Base-by-base conservation (phyloP, 164 flowering plant species). In the Annona squamosa region DNA sequence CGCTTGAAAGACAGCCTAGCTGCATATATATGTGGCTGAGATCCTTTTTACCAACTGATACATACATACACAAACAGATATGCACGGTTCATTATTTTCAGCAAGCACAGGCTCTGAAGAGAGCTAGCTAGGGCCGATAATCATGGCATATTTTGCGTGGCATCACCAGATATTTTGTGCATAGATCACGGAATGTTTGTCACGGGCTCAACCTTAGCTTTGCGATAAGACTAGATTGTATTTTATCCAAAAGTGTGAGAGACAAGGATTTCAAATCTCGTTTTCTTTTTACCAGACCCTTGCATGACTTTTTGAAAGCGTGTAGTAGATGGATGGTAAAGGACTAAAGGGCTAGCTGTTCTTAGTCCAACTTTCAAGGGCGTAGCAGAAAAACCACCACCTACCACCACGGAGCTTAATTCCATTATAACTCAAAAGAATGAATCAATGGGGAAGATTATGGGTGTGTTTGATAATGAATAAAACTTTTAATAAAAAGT, bases 321-420 rank as follows among this genome's bases (percentile, higher is more conserved):
- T 61, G 69, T 61, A 70, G 37, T 26, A 26, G 37, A 26, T 26
- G 37, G 37, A 26, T 26, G 37, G 37, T 26, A 26, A 26, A 26
- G 37, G 37, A 26, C 37, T 26, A 26, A 3, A 10, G 41, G 69
- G 57, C 9, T 52, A 68, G 67, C 63, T 62, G 72, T 56, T 63
- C 18, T 42, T 66, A 73, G 79, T 81, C 81, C 67, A 79, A 77
- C 7, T 67, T 70, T 80, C 79, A 70, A 77, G 37, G 81, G 79
- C 48, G 48, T 63, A 77, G 68, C 70, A 73, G 75, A 77, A 70
- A 77, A 73, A 65, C 78, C 71, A 72, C 72, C 71, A 42, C 74
- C 17, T 41, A 16, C 17, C 37, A 10, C 37, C 37, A 26, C 37
- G 1, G 0, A 26, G 37, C 37, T 26, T 26, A 26, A 26, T 26